Conservation (phyloP, 805 yeast genomes). For the Wickerhamiella sergipiensis region DNA sequence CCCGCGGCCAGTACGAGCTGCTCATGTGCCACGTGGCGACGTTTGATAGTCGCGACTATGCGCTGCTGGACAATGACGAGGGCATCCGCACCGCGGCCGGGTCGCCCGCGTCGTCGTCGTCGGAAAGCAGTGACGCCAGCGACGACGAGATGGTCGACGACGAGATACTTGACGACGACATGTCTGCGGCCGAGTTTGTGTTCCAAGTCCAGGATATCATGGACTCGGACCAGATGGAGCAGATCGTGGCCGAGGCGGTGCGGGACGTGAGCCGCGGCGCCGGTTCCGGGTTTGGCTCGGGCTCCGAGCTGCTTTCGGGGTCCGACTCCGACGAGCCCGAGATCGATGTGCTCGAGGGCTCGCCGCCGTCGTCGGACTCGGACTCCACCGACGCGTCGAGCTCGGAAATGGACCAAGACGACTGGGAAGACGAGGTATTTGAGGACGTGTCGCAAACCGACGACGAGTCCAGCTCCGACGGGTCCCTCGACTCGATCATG, state of each 20-base stretch:
- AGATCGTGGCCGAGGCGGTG: not conserved
- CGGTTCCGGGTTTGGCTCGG: not conserved
- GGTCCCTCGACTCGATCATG: no score
- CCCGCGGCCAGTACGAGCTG: not conserved
- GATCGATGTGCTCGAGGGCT: not conserved
- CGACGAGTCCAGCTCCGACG: not conserved
- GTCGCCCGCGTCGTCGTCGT: not conserved
- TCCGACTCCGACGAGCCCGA: no score
- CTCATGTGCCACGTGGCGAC: not conserved
- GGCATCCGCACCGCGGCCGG: not conserved
- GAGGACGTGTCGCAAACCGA: not conserved
- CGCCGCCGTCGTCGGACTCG: not conserved
- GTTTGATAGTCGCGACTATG: not conserved
- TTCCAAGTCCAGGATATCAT: not conserved
- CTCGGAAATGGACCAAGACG: not conserved
- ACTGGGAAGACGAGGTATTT: not conserved
- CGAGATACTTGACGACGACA: not conserved
- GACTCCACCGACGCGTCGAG: not conserved
- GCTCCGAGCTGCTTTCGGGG: no score
- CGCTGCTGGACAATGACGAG: not conserved
- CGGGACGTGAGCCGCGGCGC: not conserved
- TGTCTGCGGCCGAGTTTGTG: not conserved
- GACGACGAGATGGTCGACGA: not conserved
- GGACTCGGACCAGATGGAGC: not conserved
- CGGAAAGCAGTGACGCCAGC: not conserved